Conservation (phyloP, 768 basidiomycete genomes). For the Hysterangium stoloniferum region DNA sequence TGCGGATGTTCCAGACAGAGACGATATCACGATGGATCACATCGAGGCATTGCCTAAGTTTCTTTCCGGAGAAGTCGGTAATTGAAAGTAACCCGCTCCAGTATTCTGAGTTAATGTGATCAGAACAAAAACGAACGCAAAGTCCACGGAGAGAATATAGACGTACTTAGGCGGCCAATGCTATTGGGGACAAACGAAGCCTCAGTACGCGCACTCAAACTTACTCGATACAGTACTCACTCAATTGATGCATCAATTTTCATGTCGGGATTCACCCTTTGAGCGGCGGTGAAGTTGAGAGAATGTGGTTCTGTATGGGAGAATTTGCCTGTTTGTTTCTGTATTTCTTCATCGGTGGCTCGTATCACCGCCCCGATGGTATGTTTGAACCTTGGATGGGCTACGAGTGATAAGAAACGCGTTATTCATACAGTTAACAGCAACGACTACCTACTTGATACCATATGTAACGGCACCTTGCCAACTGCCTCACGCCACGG, state of each 20-base stretch:
- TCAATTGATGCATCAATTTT: constrained; percentile 16
- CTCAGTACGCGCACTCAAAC: not conserved
- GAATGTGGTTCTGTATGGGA: too few species aligned
- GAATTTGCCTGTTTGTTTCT: constrained; percentile 7
- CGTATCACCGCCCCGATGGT: not conserved
- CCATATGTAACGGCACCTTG: too few species aligned
- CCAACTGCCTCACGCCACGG: too few species aligned
- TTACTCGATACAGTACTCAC: constrained; percentile 9
- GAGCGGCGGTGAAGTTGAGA: constrained; percentile 13
- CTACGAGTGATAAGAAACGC: too few species aligned
- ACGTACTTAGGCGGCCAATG: too few species aligned
- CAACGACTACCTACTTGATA: constrained; percentile 13
- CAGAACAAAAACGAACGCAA: not conserved
- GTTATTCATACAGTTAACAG: too few species aligned
- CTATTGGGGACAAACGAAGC: constrained; percentile 1
- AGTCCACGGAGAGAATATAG: not conserved
- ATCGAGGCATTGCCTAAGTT: constrained; percentile 10
- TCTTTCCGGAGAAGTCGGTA: constrained; percentile 15
- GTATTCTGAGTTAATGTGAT: constrained; percentile 11
- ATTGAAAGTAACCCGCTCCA: constrained; percentile 15
- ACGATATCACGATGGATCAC: constrained; percentile 19
- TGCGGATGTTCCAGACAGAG: constrained; percentile 22
- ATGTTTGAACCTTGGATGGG: too few species aligned
- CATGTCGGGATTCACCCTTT: constrained; percentile 9
- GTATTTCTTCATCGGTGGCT: not conserved